A percentile compares a stretch with the other conserved stretches of the same genome.
These are phyloP conservation scores for Paragyromitra xinjiangensis DNA, from an alignment of 495 filamentous ascomycete genomes.

Conservation along the genomic window DNA sequence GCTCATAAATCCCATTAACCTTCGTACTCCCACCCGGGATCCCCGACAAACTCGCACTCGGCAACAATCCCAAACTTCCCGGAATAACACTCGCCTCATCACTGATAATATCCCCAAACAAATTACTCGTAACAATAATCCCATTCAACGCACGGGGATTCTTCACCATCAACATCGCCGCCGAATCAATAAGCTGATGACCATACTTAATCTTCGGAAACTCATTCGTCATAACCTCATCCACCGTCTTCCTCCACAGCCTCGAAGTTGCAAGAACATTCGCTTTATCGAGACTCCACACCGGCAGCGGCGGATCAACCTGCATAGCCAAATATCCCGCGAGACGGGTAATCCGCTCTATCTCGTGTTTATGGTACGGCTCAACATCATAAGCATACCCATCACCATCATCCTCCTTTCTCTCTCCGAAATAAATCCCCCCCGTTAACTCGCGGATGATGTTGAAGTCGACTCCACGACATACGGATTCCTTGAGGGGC, in stretches of 20 bases:
- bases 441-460: constrained; percentile 94
- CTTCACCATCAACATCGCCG: constrained; percentile 98
- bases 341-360: constrained; percentile 87
- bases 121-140: constrained; percentile 89
- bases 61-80: constrained; percentile 86
- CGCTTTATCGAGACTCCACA: constrained; percentile 94
- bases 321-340: constrained; percentile 83
- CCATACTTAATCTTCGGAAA: constrained; percentile 85
- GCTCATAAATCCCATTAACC: constrained; percentile 93
- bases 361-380: constrained; percentile 85
- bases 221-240: constrained; percentile 82
- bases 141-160: constrained; percentile 90
- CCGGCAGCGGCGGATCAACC: constrained; percentile 78
- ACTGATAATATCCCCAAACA: constrained; percentile 96
- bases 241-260: constrained; percentile 88
- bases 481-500: constrained; percentile 86
- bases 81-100: constrained; percentile 98
- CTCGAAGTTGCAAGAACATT: constrained; percentile 92
- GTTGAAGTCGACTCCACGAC: constrained; percentile 89
- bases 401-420: constrained; percentile 83
- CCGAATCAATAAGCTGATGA: constrained; percentile 94
- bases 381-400: constrained; percentile 87
- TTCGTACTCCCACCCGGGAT: constrained; percentile 79
- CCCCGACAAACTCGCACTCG: constrained; percentile 85
- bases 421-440: constrained; percentile 96